Conservation (phyloP, 495 filamentous ascomycete species). For the Podospora australis region DNA sequence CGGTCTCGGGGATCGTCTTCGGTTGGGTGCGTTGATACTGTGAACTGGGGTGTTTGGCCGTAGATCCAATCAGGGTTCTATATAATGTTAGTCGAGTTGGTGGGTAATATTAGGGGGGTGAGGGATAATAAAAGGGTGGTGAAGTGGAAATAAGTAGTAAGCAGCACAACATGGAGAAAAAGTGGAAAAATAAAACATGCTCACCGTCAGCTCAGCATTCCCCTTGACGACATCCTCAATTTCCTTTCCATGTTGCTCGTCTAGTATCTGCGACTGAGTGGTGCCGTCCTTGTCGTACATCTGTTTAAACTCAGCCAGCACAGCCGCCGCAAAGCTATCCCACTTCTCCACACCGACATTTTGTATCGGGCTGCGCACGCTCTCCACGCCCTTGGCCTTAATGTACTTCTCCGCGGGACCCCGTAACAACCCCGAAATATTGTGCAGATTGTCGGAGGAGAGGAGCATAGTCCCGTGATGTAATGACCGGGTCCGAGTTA, state of each 20-base stretch:
- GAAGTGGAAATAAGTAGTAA: too few species aligned
- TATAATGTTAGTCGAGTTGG: not conserved
- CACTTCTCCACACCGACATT: constrained; percentile 57
- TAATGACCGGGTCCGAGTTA: constrained; percentile 67
- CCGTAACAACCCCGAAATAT: constrained; percentile 58
- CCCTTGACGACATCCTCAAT: too few species aligned
- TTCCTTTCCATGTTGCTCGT: constrained; percentile 8
- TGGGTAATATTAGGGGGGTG: not conserved
- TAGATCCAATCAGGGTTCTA: constrained; percentile 74
- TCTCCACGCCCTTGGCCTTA: constrained; percentile 82
- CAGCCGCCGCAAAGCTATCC: constrained; percentile 44
- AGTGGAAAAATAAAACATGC: too few species aligned
- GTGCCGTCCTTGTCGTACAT: too few species aligned
- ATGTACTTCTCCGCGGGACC: constrained; percentile 71
- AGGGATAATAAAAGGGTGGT: too few species aligned
- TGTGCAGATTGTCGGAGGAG: constrained; percentile 57
- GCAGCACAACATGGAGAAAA: too few species aligned
- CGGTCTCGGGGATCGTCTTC: constrained; percentile 50
- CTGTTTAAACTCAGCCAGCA: constrained; percentile 43
- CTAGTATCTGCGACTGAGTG: too few species aligned
- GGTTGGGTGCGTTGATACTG: constrained; percentile 50
- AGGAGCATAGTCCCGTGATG: constrained; percentile 92
- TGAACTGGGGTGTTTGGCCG: constrained; percentile 79
- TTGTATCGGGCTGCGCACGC: constrained; percentile 74
- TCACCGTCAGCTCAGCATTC: too few species aligned